Percentiles rank a stretch among this genome's conserved stretches.
Evolutionary conservation across 805 yeast genomes (phyloP).

Genomic region (Torulaspora delbrueckii): DNA sequence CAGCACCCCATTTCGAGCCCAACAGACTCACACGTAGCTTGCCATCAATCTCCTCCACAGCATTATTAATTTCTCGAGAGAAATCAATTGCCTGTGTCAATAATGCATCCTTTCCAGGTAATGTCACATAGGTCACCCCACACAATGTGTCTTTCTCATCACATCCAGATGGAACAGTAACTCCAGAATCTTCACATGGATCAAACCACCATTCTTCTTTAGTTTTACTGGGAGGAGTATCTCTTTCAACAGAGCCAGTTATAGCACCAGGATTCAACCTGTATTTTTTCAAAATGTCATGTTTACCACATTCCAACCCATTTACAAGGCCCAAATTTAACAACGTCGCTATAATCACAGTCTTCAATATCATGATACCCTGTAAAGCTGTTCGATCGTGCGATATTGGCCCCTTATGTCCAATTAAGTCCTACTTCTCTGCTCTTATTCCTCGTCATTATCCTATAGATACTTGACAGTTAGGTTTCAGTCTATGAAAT

Average conservation of each 20-base stretch:
- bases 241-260: conserved; percentile 42
- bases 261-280: conserved; percentile 33
- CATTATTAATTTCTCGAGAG: conserved; percentile 30
- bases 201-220: conserved; percentile 64
- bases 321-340: neutral
- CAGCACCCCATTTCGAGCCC: conserved; percentile 70
- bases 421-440: too few relatives aligned
- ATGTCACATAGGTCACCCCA: conserved; percentile 55
- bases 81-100: conserved; percentile 59
- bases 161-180: conserved; percentile 45
- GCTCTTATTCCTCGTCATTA: too few relatives aligned
- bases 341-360: neutral
- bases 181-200: conserved; percentile 50
- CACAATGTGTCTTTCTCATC: conserved; percentile 72
- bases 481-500: neutral
- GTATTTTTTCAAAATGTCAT: conserved; percentile 25
- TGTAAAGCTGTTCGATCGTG: neutral
- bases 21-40: conserved; percentile 40
- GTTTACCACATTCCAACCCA: conserved; percentile 20
- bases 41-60: conserved; percentile 32
- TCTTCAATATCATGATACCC: neutral
- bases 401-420: neutral
- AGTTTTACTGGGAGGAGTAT: conserved; percentile 78
- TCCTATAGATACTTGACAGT: too few relatives aligned
- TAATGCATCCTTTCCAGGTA: conserved; percentile 46